These are phyloP conservation scores for Amphirosellinia nigrospora DNA, from an alignment of 495 filamentous ascomycete species.

Conservation along the genomic window DNA sequence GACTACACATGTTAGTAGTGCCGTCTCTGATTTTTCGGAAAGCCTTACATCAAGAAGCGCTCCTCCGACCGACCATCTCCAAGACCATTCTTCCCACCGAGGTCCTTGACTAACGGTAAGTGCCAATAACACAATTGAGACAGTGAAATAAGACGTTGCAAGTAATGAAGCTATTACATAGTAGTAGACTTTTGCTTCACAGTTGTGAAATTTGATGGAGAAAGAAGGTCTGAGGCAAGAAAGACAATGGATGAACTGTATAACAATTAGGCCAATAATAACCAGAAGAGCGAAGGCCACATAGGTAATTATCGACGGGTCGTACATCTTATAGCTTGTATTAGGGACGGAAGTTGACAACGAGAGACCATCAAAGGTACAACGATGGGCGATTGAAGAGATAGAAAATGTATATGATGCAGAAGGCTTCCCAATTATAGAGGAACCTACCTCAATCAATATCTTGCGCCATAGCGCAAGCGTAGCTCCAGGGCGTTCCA, in stretches of 20 bases:
- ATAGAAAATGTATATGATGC: neutral
- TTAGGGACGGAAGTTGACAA: neutral
- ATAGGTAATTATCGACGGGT: neutral
- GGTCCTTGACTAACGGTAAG: neutral
- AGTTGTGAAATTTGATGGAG: neutral
- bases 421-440: neutral
- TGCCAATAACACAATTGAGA: neutral
- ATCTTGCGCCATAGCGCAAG: neutral
- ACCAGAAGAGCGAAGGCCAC: neutral
- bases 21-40: neutral
- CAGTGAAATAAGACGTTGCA: neutral
- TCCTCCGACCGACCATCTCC: constrained; percentile 12
- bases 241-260: neutral
- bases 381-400: neutral
- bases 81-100: constrained; percentile 9
- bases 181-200: neutral
- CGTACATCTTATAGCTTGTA: neutral
- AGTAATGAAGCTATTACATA: too few relatives aligned
- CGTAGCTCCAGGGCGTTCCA: neutral
- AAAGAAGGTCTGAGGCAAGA: neutral
- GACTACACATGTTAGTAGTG: neutral
- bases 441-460: neutral
- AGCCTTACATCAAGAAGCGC: constrained; percentile 14
- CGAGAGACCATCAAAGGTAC: neutral
- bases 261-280: neutral